These are phyloP conservation scores for Secale cereale DNA, from an alignment of 176 grass and related monocot genomes.

Conservation along the genomic window DNA sequence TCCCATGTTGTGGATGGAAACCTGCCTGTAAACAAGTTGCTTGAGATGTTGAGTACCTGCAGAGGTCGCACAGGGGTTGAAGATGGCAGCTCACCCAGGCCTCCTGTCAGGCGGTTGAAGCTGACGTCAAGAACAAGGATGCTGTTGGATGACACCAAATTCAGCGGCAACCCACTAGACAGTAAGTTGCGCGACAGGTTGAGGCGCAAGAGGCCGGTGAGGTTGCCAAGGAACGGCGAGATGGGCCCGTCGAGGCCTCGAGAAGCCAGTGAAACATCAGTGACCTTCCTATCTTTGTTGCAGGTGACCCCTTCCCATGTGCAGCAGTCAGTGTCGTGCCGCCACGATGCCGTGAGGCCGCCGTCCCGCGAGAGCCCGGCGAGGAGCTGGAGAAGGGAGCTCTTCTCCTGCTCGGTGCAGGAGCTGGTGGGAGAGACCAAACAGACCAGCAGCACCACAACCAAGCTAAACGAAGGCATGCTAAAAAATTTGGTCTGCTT, in stretches of 20 bases:
- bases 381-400: slow-evolving; percentile 35
- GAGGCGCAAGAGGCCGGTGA: slow-evolving; percentile 4
- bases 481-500: no score
- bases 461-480: not conserved
- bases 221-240: slow-evolving; percentile 21
- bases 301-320: slow-evolving; percentile 43
- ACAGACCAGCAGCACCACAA: not conserved
- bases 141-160: slow-evolving; percentile 15
- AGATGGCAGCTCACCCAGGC: not conserved
- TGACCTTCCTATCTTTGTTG: not conserved
- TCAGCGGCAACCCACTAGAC: not conserved
- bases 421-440: not conserved
- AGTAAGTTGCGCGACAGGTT: slow-evolving; percentile 27
- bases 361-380: not conserved
- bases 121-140: slow-evolving; percentile 29
- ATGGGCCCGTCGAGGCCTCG: slow-evolving; percentile 27
- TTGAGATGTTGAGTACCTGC: slow-evolving; percentile 43
- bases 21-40: slow-evolving; percentile 29
- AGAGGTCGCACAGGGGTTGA: not conserved
- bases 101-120: slow-evolving; percentile 23
- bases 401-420: slow-evolving; percentile 24
- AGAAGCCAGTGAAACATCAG: slow-evolving; percentile 16
- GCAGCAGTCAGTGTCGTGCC: slow-evolving; percentile 28
- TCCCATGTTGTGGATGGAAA: slow-evolving; percentile 25
- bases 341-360: slow-evolving; percentile 13